A percentile compares a stretch with the other conserved stretches of the same genome.
These are phyloP conservation scores for Phaeophleospora eucalypticola DNA, from an alignment of 2,329 filamentous ascomycete genomes.

Conservation along the genomic window DNA sequence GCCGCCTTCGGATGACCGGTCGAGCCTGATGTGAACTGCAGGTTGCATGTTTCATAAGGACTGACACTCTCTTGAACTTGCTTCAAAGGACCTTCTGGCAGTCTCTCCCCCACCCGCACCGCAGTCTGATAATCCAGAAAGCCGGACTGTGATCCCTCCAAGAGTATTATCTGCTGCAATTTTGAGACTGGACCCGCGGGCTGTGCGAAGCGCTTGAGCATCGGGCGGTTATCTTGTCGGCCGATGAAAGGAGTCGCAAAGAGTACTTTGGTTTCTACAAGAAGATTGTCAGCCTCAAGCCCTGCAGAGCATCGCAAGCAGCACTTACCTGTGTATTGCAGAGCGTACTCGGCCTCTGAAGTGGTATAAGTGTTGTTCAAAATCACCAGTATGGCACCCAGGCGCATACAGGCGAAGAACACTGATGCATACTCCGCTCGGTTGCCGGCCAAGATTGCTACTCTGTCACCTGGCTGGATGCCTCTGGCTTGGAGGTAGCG, in stretches of 20 bases:
- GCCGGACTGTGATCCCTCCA: slow-evolving; percentile 21
- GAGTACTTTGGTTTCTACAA: slow-evolving; percentile 63
- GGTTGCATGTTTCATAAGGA: slow-evolving; percentile 65
- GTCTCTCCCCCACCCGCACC: slow-evolving; percentile 43
- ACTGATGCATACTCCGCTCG: slow-evolving; percentile 58
- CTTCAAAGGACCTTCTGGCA: slow-evolving; percentile 50
- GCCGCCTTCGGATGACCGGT: slow-evolving; percentile 70
- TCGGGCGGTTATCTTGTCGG: slow-evolving; percentile 57
- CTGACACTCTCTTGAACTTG: slow-evolving; percentile 54
- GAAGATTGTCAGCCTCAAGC: background rate
- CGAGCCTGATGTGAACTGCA: slow-evolving; percentile 73
- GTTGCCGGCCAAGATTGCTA: slow-evolving; percentile 69
- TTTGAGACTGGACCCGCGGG: slow-evolving; percentile 15
- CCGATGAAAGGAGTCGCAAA: slow-evolving; percentile 70
- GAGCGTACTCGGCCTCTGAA: slow-evolving; percentile 65
- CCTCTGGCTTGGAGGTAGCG: slow-evolving; percentile 58
- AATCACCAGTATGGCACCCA: slow-evolving; percentile 59
- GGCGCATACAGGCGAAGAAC: slow-evolving; percentile 64
- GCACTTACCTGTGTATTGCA: slow-evolving; percentile 62
- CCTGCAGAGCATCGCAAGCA: background rate
- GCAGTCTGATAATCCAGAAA: slow-evolving; percentile 25
- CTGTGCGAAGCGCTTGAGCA: slow-evolving; percentile 43
- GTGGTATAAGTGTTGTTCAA: slow-evolving; percentile 80
- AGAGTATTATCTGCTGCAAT: slow-evolving; percentile 25
- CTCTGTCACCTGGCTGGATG: slow-evolving; percentile 63